phyloP scores from a whole-genome alignment of 2,329 filamentous ascomycete genomes.

The Lachnellula suecica region DNA sequence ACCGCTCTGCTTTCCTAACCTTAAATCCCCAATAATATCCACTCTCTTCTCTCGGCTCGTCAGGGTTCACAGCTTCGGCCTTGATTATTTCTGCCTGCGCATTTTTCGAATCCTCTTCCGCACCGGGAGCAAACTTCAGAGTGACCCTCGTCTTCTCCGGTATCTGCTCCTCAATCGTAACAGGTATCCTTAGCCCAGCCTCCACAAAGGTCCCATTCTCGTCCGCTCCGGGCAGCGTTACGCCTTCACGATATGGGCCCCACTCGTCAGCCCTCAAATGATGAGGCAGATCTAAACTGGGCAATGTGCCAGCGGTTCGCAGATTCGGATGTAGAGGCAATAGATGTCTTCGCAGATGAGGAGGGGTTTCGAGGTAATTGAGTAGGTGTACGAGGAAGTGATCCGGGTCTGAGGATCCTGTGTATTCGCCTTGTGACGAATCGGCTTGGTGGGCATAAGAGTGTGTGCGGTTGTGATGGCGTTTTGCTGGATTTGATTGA shows the following conservation, averaged over 20 bases:
- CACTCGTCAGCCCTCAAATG: slow-evolving; percentile 76
- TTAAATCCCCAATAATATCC: slow-evolving; percentile 88
- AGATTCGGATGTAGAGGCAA: slow-evolving; percentile 81
- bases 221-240: slow-evolving; percentile 53
- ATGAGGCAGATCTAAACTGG: slow-evolving; percentile 81
- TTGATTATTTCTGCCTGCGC: slow-evolving; percentile 20
- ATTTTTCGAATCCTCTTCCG: slow-evolving; percentile 38
- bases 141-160: slow-evolving; percentile 74
- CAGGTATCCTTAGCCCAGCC: slow-evolving; percentile 53
- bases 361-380: slow-evolving; percentile 80
- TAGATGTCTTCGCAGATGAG: slow-evolving; percentile 73
- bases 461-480: slow-evolving; percentile 19
- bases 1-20: slow-evolving; percentile 62
- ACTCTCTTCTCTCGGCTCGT: slow-evolving; percentile 67
- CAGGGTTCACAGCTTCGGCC: slow-evolving; percentile 65
- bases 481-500: slow-evolving; percentile 26
- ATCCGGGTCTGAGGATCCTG: slow-evolving; percentile 70
- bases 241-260: slow-evolving; percentile 77
- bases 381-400: slow-evolving; percentile 80
- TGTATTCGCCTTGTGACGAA: slow-evolving; percentile 46
- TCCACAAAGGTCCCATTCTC: slow-evolving; percentile 53
- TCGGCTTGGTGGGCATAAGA: slow-evolving; percentile 40
- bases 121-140: slow-evolving; percentile 56
- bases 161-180: slow-evolving; percentile 46
- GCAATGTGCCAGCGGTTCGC: slow-evolving; percentile 68